phyloP scores from a whole-genome alignment of 192 early-diverging fungal genomes.

The Glomus cerebriforme region DNA sequence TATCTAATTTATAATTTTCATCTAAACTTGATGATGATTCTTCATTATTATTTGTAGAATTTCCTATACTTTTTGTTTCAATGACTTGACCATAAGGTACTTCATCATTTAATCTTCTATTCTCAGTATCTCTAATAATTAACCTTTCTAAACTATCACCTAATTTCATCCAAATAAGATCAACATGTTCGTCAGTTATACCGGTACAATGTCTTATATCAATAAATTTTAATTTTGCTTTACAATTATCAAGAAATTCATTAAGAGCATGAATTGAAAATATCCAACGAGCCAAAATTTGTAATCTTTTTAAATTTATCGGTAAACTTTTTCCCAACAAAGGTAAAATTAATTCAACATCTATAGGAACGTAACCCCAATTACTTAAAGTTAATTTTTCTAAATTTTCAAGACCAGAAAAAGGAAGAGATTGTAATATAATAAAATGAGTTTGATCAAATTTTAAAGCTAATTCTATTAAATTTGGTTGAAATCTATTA shows the following conservation, averaged over 20 bases:
- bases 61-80: background rate
- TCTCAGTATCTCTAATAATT: background rate
- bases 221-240: constrained; percentile 1
- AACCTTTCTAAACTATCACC: constrained; percentile 2
- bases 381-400: constrained; percentile 12
- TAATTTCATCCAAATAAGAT: constrained; percentile 2
- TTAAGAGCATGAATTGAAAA: background rate
- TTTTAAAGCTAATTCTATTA: background rate
- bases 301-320: background rate
- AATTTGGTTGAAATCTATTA: constrained; percentile 6
- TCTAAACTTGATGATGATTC: background rate
- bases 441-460: constrained; percentile 10
- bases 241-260: background rate
- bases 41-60: background rate
- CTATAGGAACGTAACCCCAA: constrained; percentile 1
- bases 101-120: background rate
- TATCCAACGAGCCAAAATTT: background rate
- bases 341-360: background rate
- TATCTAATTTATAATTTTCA: background rate
- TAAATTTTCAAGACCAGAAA: background rate
- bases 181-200: background rate
- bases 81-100: background rate
- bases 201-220: constrained; percentile 11
- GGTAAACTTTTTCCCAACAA: constrained; percentile 13
- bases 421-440: background rate